These are phyloP conservation scores for Flaveria trinervia DNA, from an alignment of 129 eudicot species.

Conservation along the genomic window DNA sequence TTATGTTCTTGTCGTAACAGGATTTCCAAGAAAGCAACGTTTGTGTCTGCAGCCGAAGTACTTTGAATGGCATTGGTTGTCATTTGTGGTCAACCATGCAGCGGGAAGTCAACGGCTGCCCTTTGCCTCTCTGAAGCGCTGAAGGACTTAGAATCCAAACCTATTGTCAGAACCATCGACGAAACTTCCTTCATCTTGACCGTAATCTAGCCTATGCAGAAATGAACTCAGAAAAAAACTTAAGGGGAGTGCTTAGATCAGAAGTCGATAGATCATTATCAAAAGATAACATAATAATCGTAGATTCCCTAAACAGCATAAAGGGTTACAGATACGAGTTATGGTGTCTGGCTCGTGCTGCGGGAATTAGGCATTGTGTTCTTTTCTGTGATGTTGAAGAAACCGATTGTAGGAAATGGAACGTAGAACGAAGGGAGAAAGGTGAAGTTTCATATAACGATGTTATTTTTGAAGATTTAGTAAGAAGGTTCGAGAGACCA, in stretches of 20 bases:
- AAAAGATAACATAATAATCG: slow-evolving; percentile 69
- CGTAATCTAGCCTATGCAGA: slow-evolving; percentile 87
- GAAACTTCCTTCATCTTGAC: slow-evolving; percentile 78
- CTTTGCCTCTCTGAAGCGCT: slow-evolving; percentile 73
- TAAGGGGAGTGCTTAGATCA: slow-evolving; percentile 92
- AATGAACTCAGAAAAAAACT: slow-evolving; percentile 86
- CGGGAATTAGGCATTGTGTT: slow-evolving; percentile 88
- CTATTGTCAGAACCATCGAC: slow-evolving; percentile 57
- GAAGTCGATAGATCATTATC: slow-evolving; percentile 96
- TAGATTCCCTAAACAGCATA: slow-evolving; percentile 90
- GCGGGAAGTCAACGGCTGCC: slow-evolving; percentile 93
- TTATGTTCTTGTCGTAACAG: slow-evolving; percentile 26
- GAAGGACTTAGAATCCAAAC: slow-evolving; percentile 57
- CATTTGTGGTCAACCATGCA: slow-evolving; percentile 94
- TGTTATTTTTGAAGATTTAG: slow-evolving; percentile 72
- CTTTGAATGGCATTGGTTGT: slow-evolving; percentile 84
- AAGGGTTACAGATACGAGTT: slow-evolving; percentile 97
- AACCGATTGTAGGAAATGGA: slow-evolving; percentile 70
- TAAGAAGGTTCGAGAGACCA: slow-evolving; percentile 86
- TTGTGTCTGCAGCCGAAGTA: neutral
- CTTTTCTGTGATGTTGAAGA: slow-evolving; percentile 75
- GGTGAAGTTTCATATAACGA: slow-evolving; percentile 57
- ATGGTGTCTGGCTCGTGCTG: slow-evolving; percentile 97
- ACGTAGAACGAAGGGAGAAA: slow-evolving; percentile 57
- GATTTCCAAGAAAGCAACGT: slow-evolving; percentile 18